phyloP scores from a whole-genome alignment of 2,329 filamentous ascomycete species.

The Exophiala lecanii-corni region DNA sequence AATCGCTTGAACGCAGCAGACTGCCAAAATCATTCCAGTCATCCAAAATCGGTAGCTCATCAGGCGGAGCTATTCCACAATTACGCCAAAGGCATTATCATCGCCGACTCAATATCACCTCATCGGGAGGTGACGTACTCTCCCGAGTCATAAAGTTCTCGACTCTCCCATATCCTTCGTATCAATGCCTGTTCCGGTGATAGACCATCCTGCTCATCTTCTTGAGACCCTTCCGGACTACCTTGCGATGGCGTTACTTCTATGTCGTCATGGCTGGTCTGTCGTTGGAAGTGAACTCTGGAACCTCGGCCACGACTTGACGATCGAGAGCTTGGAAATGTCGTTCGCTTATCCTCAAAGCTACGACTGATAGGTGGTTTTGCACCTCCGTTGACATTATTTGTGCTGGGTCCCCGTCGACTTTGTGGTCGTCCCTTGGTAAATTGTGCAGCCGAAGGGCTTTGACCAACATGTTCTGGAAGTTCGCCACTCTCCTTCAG shows the following conservation, averaged over 20 bases:
- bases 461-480: slow-evolving; percentile 10
- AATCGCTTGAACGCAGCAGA: slow-evolving; percentile 15
- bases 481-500: slow-evolving; percentile 25
- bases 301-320: slow-evolving; percentile 10
- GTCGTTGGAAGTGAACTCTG: slow-evolving; percentile 25
- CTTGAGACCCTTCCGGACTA: slow-evolving; percentile 19
- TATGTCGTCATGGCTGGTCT: slow-evolving; percentile 27
- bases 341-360: slow-evolving; percentile 15
- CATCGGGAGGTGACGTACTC: slow-evolving; percentile 10
- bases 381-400: slow-evolving; percentile 11
- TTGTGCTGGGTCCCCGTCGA: slow-evolving; percentile 17
- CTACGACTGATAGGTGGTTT: slow-evolving; percentile 15
- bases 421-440: slow-evolving; percentile 23
- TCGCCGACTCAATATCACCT: too few species aligned
- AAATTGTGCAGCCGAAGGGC: slow-evolving; percentile 2
- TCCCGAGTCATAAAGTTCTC: slow-evolving; percentile 20
- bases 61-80: background rate
- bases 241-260: slow-evolving; percentile 24
- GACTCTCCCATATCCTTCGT: slow-evolving; percentile 25
- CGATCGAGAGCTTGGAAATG: slow-evolving; percentile 9
- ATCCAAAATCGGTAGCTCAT: background rate
- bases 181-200: slow-evolving; percentile 24
- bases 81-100: background rate
- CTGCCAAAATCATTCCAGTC: background rate
- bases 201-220: slow-evolving; percentile 23